phyloP scores from a whole-genome alignment of 768 basidiomycete species.

The Collybia nuda region DNA sequence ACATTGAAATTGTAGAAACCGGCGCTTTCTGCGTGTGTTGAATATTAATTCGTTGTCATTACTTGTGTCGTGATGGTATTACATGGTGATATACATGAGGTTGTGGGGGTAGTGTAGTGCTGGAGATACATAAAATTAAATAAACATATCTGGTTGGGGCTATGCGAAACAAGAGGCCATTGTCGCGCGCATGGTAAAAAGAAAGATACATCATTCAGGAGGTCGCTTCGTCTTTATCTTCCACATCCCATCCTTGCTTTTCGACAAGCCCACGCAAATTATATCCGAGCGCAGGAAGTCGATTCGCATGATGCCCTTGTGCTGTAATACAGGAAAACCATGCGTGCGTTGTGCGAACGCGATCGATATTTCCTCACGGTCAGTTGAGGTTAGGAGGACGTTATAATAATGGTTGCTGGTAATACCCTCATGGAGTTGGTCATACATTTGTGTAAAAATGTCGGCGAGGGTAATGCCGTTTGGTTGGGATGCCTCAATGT shows the following conservation, averaged over 20 bases:
- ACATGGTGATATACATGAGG: too few species aligned
- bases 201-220: not conserved
- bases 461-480: constrained; percentile 50
- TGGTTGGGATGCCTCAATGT: constrained; percentile 36
- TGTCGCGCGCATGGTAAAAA: not conserved
- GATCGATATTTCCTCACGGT: constrained; percentile 36
- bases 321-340: constrained; percentile 23
- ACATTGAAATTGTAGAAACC: too few species aligned
- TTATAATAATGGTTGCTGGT: constrained; percentile 45
- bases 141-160: too few species aligned
- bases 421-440: constrained; percentile 35
- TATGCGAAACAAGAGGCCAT: not conserved
- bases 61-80: too few species aligned
- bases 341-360: constrained; percentile 40
- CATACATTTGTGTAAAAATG: constrained; percentile 42
- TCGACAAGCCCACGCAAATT: constrained; percentile 32
- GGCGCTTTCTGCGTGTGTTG: too few species aligned
- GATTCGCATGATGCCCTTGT: constrained; percentile 41
- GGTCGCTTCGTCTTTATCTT: constrained; percentile 27
- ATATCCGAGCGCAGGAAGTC: constrained; percentile 49
- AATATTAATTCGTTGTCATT: too few species aligned
- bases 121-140: too few species aligned
- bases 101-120: too few species aligned
- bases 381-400: constrained; percentile 37
- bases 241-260: constrained; percentile 25